A percentile compares a stretch with the other conserved stretches of the same genome.
Conservation (phyloP, 805 yeast species). For the Candida nemodendra region DNA sequence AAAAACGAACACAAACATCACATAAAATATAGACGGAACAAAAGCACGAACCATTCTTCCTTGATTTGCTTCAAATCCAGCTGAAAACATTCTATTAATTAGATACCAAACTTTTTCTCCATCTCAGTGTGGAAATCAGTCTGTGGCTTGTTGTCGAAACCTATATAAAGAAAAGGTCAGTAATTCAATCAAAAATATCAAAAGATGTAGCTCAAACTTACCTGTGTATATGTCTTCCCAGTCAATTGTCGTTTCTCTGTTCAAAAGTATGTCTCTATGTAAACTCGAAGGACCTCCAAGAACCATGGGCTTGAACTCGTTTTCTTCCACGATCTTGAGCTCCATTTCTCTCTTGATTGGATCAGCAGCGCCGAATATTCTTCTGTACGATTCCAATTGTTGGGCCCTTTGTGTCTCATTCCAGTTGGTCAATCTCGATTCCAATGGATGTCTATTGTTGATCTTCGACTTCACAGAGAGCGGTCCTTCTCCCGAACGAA, state of each 20-base stretch:
- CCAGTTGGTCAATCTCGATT: conserved; percentile 74
- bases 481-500: conserved; percentile 67
- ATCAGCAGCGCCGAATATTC: conserved; percentile 88
- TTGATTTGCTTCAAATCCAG: too few species aligned
- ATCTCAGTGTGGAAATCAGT: conserved; percentile 70
- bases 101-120: conserved; percentile 61
- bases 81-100: too few species aligned
- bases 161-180: conserved; percentile 22
- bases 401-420: conserved; percentile 68
- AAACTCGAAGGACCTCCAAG: conserved; percentile 55
- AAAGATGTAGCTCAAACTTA: conserved; percentile 17
- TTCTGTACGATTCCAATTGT: conserved; percentile 73
- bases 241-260: conserved; percentile 74
- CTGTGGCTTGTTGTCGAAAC: conserved; percentile 38
- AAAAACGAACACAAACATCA: too few species aligned
- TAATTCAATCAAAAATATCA: conserved; percentile 3
- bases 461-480: conserved; percentile 56
- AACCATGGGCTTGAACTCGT: conserved; percentile 65
- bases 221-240: conserved; percentile 91
- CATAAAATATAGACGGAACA: too few species aligned
- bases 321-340: conserved; percentile 62
- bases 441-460: conserved; percentile 84
- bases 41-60: too few species aligned
- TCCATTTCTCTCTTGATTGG: conserved; percentile 94
- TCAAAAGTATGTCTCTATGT: conserved; percentile 67